These are phyloP conservation scores for Takashimella tepidaria DNA, from an alignment of 1,284 basidiomycete genomes.

Conservation along the genomic window DNA sequence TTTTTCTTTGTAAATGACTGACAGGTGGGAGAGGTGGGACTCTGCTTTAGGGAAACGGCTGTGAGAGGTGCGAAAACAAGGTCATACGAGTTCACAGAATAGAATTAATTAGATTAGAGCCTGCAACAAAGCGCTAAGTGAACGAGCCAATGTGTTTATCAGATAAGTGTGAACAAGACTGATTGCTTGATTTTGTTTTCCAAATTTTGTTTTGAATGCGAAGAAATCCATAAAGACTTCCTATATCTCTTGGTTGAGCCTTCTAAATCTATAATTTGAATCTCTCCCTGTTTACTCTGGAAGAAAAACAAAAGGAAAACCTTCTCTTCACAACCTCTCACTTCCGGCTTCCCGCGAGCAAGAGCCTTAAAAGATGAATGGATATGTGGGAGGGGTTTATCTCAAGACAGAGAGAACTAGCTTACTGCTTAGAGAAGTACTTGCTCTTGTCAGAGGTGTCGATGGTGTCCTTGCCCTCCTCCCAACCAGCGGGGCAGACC, in stretches of 20 bases:
- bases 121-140: too few species aligned
- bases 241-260: not conserved
- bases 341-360: constrained; percentile 1
- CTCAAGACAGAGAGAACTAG: constrained; percentile 6
- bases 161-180: too few species aligned
- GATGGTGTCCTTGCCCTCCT: constrained; percentile 41
- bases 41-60: not conserved
- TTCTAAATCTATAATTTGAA: not conserved
- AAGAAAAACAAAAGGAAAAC: not conserved
- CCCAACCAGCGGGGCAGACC: constrained; percentile 85
- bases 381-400: not conserved
- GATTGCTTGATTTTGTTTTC: too few species aligned
- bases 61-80: not conserved
- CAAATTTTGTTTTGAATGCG: too few species aligned
- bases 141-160: too few species aligned
- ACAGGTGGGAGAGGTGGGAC: not conserved
- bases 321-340: constrained; percentile 1
- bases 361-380: not conserved
- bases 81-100: not conserved
- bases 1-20: not conserved
- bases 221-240: not conserved
- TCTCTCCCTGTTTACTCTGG: not conserved
- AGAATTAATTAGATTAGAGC: too few species aligned
- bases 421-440: constrained; percentile 59
- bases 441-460: constrained; percentile 57